Evolutionary conservation across 345 rosid species (phyloP).

Genomic region (Tarenaya hassleriana): DNA sequence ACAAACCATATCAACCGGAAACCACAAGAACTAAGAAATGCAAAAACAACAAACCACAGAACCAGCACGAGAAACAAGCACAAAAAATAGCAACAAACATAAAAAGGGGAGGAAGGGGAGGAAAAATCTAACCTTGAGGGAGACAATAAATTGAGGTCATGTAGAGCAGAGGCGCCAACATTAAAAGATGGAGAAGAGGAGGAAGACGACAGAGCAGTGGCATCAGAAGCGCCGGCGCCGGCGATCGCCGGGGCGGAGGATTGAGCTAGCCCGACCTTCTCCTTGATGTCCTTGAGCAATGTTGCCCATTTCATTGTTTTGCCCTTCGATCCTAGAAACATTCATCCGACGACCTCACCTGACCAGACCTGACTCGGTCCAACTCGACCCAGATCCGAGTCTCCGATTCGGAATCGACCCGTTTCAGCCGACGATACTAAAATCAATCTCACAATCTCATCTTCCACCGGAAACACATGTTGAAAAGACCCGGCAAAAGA

Average conservation of each 20-base stretch:
- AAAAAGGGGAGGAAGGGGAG: background rate
- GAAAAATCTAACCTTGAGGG: constrained; percentile 50
- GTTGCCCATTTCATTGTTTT: constrained; percentile 96
- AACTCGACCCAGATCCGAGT: constrained; percentile 30
- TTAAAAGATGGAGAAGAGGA: constrained; percentile 34
- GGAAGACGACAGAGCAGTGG: constrained; percentile 47
- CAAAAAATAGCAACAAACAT: constrained; percentile 1
- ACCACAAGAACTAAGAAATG: background rate
- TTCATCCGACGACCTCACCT: constrained; percentile 41
- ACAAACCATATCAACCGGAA: background rate
- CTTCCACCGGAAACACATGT: constrained; percentile 1
- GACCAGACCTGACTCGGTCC: constrained; percentile 36
- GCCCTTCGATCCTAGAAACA: constrained; percentile 36
- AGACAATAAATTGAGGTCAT: constrained; percentile 40
- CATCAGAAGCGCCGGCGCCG: constrained; percentile 35
- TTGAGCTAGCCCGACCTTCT: constrained; percentile 93
- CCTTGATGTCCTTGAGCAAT: constrained; percentile 97
- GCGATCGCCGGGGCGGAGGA: constrained; percentile 42
- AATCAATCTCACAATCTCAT: constrained; percentile 29
- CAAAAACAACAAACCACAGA: constrained; percentile 17
- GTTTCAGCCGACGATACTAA: constrained; percentile 1
- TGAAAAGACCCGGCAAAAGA: constrained; percentile 5
- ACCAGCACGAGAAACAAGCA: constrained; percentile 14
- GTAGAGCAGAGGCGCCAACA: constrained; percentile 30
- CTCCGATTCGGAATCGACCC: constrained; percentile 27